These are phyloP conservation scores for Mycena galericulata DNA, from an alignment of 768 basidiomycete species.

Conservation along the genomic window DNA sequence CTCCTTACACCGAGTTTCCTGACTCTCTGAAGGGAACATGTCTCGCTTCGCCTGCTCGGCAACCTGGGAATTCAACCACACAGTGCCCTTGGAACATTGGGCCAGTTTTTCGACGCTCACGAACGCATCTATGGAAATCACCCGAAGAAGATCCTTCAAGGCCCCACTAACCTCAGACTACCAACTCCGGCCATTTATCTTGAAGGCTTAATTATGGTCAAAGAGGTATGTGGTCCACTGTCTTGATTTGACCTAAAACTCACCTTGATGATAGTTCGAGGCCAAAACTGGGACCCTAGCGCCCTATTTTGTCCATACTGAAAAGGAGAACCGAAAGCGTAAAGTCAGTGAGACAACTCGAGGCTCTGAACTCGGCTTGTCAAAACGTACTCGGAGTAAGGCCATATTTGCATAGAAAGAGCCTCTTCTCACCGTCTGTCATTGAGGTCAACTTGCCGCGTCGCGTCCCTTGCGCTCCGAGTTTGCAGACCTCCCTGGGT, in stretches of 20 bases:
- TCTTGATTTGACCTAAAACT: not conserved
- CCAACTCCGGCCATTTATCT: constrained; percentile 5
- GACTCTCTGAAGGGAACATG: not conserved
- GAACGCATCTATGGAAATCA: not conserved
- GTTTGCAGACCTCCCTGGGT: constrained; percentile 3
- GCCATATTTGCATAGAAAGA: not conserved
- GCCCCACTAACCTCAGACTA: not conserved
- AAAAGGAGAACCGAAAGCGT: constrained; percentile 16
- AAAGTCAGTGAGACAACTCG: not conserved
- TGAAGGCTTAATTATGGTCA: constrained; percentile 2
- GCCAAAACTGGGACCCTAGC: not conserved
- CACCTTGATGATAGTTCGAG: constrained; percentile 4
- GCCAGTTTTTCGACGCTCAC: not conserved
- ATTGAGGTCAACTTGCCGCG: not conserved
- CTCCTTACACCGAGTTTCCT: not conserved
- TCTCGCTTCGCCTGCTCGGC: not conserved
- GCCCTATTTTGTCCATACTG: constrained; percentile 16
- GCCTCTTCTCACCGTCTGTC: not conserved
- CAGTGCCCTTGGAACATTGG: not conserved
- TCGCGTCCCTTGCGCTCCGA: not conserved
- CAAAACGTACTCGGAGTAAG: constrained; percentile 6
- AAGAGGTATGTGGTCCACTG: not conserved
- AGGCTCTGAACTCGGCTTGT: not conserved
- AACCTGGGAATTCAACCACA: constrained; percentile 1
- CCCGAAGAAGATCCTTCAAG: not conserved